Percentiles rank a stretch among this genome's conserved stretches.
phyloP scores from a whole-genome alignment of 202 grass and related monocot genomes.

The Brachypodium distachyon region DNA sequence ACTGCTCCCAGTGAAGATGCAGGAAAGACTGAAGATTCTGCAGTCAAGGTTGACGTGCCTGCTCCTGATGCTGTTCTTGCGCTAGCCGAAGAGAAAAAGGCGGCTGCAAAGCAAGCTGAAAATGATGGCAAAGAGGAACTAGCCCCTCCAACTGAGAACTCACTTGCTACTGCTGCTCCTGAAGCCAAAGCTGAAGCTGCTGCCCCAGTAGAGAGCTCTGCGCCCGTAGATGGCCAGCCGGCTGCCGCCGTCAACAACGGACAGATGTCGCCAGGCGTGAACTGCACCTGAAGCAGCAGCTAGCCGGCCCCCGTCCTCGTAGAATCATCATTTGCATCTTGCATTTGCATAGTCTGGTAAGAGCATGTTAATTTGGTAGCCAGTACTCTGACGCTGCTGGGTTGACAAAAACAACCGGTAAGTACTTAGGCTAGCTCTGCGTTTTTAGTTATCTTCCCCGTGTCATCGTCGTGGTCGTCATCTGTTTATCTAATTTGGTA shows the following conservation, averaged over 20 bases:
- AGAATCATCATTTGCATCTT: constrained; percentile 16
- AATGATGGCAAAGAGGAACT: background rate
- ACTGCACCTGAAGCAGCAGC: constrained; percentile 37
- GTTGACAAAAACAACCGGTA: constrained; percentile 10
- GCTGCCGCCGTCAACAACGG: constrained; percentile 25
- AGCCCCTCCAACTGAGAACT: constrained; percentile 24
- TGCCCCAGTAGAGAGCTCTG: constrained; percentile 9
- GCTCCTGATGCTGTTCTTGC: too few relatives aligned
- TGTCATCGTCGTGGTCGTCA: too few relatives aligned
- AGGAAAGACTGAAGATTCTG: background rate
- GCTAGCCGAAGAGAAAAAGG: constrained; percentile 5
- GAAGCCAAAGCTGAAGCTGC: constrained; percentile 18
- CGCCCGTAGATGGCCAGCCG: background rate
- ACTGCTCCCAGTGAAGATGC: constrained; percentile 18
- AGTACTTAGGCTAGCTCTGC: too few relatives aligned
- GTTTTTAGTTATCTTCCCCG: too few relatives aligned
- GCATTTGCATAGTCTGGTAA: constrained; percentile 19
- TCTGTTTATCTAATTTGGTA: too few relatives aligned
- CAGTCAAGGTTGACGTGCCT: background rate
- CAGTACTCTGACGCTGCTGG: constrained; percentile 51
- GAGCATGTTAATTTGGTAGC: constrained; percentile 46
- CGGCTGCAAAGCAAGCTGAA: constrained; percentile 4
- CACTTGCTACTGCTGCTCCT: background rate
- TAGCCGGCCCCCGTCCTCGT: background rate
- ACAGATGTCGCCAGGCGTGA: constrained; percentile 36